Evolutionary conservation across 805 yeast species (phyloP), one percentile per base, ranked within the genome.

Genomic region (Cyberlindnera mycetangii): DNA sequence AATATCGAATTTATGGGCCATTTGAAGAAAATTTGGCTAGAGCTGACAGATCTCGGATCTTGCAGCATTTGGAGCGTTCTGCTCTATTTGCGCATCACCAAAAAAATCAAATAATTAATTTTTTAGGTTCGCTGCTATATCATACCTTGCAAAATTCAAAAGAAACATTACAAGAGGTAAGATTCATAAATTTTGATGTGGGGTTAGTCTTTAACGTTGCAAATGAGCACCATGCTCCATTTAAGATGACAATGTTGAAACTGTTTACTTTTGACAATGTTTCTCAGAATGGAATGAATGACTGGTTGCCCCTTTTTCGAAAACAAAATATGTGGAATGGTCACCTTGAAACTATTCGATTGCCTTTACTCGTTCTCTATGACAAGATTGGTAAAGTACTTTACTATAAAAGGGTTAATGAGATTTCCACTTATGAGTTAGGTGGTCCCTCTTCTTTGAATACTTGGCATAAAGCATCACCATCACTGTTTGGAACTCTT

Each of bases 341-440:
- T 9, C 28, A 5, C 8, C 3, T 8, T 11, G 11, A 22, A 12
- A n/a, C 14, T 7, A 15, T 6, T 5, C 30, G 8, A 2, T 7
- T 11, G 21, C 41, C 41, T 14, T 19, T 38, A 15, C 7, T 30
- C 28, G 11, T 21, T 18, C 18, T 15, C 28, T 6, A 20, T 4
- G 41, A 38, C 20, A 27, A 20, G 14, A 18, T 38, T 10, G 41
- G 41, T n/a, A 19, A 30, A 10, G 27, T 21, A 4, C 19, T 38
- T 8, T 38, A 38, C 35, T 38, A 38, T 20, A 38, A 38, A 15
- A 21, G 28, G 14, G 35, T n/a, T 15, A 20, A 18, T 20, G 34
- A 30, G 24, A 15, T 7, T 3, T 38, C 20, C 11, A 11, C n/a
- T 4, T 38, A 38, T 15, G 28, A 19, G 11, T 35, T 14, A 4